Conservation (phyloP, 2,329 filamentous ascomycete genomes). For the Microsporum canis region DNA sequence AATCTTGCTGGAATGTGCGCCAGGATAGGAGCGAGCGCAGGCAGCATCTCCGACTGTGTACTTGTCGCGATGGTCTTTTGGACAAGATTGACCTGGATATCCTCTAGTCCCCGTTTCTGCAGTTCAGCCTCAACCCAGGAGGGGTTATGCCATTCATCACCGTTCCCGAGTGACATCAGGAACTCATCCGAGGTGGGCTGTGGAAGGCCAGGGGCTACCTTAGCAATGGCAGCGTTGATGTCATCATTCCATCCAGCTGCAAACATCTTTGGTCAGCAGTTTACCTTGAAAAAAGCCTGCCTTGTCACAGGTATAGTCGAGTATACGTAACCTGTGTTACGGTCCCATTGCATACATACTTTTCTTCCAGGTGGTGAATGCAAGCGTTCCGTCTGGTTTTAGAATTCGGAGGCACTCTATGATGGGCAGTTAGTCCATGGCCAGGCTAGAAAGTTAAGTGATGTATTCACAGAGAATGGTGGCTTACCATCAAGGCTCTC, state of each 20-base stretch:
- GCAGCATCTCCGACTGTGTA: constrained; percentile 1
- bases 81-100: constrained; percentile 4
- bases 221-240: constrained; percentile 8
- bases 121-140: constrained; percentile 4
- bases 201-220: constrained; percentile 5
- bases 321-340: background rate
- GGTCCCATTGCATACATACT: background rate
- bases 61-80: constrained; percentile 6
- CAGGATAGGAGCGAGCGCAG: constrained; percentile 3
- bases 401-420: constrained; percentile 9
- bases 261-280: background rate
- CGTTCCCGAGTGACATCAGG: constrained; percentile 6
- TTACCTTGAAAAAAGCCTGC: background rate
- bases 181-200: constrained; percentile 6
- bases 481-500: constrained; percentile 5
- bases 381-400: constrained; percentile 6
- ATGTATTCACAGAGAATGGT: background rate
- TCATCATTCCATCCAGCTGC: constrained; percentile 7
- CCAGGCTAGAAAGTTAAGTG: background rate
- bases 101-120: background rate
- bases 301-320: background rate
- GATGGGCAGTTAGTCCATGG: background rate
- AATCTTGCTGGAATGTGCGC: constrained; percentile 7
- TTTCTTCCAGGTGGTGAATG: constrained; percentile 9
- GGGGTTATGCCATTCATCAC: constrained; percentile 7